Conservation (phyloP, 805 yeast species). For the Saccharomyces mikatae region DNA sequence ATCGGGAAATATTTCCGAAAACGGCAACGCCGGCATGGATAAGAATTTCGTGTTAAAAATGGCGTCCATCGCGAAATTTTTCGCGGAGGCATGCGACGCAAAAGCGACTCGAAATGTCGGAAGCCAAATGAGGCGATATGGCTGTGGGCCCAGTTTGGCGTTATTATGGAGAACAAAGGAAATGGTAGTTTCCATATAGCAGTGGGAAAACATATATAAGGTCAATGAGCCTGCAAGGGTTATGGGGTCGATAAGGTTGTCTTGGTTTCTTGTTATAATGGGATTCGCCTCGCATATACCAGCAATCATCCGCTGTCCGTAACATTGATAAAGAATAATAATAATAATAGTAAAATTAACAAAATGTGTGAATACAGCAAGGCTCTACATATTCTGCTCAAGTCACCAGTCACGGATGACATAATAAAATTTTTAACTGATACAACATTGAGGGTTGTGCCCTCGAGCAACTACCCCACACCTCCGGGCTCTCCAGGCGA, state of each 20-base stretch:
- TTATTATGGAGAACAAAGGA: not conserved
- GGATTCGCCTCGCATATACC: not conserved
- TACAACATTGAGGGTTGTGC: constrained; percentile 57
- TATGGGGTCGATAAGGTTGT: not conserved
- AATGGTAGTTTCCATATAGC: not conserved
- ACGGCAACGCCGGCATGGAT: not conserved
- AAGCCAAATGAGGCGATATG: not conserved
- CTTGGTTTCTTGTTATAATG: not conserved
- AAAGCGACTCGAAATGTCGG: not conserved
- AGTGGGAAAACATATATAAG: not conserved
- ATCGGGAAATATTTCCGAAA: not conserved
- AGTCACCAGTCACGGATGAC: constrained; percentile 64
- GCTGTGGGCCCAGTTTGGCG: not conserved
- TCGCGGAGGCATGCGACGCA: not conserved
- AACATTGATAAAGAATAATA: not conserved
- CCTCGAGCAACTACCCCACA: constrained; percentile 34
- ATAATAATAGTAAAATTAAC: not conserved
- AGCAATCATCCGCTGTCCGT: not conserved
- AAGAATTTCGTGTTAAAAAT: not conserved
- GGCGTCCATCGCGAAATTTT: not conserved
- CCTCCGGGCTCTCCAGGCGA: constrained; percentile 30
- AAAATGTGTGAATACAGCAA: constrained; percentile 32
- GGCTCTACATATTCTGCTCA: constrained; percentile 52
- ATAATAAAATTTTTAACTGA: constrained; percentile 65
- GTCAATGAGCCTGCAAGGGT: not conserved